Percentiles rank a stretch among this genome's conserved stretches.
These are phyloP conservation scores for Pichia kudriavzevii DNA, from an alignment of 1,139 yeast species.

Conservation along the genomic window DNA sequence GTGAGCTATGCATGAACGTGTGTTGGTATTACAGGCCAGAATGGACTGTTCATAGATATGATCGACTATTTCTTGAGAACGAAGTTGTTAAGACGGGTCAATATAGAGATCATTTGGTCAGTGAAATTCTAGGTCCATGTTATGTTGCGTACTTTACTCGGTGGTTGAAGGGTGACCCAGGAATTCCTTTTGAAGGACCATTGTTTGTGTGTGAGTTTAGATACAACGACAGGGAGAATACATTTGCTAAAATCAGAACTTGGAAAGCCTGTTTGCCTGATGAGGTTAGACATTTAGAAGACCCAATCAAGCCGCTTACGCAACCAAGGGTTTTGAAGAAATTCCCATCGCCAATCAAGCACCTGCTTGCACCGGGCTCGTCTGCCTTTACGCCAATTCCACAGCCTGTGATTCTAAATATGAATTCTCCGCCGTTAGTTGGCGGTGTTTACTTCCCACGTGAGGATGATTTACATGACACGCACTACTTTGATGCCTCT, in stretches of 20 bases:
- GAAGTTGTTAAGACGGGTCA: slow-evolving; percentile 97
- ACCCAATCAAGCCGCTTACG: slow-evolving; percentile 64
- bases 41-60: slow-evolving; percentile 91
- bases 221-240: slow-evolving; percentile 83
- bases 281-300: slow-evolving; percentile 81
- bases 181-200: slow-evolving; percentile 69
- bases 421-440: slow-evolving; percentile 84
- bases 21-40: slow-evolving; percentile 98
- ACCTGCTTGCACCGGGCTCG: slow-evolving; percentile 67
- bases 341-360: slow-evolving; percentile 77
- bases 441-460: slow-evolving; percentile 86
- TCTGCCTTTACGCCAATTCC: slow-evolving; percentile 68
- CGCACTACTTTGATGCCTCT: slow-evolving; percentile 54
- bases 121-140: slow-evolving; percentile 87
- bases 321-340: slow-evolving; percentile 60
- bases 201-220: slow-evolving; percentile 93
- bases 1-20: slow-evolving; percentile 73
- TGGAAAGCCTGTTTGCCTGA: slow-evolving; percentile 99
- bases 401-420: slow-evolving; percentile 70
- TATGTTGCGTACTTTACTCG: slow-evolving; percentile 91
- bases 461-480: slow-evolving; percentile 66
- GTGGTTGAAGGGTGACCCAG: slow-evolving; percentile 92
- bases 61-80: slow-evolving; percentile 80
- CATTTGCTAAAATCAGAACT: slow-evolving; percentile 89
- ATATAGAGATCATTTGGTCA: slow-evolving; percentile 86